Evolutionary conservation across 352 stramenopile genomes (phyloP), one percentile per base, ranked within the genome.

Genomic region (Globisporangium abappressorium): DNA sequence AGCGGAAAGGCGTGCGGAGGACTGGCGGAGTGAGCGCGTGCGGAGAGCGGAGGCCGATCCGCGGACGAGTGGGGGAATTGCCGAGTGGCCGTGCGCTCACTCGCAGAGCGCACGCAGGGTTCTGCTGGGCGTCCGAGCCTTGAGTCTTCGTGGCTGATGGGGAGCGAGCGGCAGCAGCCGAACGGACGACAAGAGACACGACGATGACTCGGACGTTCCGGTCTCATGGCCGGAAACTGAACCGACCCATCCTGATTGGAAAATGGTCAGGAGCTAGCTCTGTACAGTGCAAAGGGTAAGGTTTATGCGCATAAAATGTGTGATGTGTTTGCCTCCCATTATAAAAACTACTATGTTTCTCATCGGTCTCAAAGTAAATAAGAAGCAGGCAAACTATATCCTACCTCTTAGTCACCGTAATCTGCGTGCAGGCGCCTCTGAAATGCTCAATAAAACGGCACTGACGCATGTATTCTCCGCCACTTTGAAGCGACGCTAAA

Each of bases 401-500:
- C 41, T n/a, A 8, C 12, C 41, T n/a, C 14, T 47, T 20, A 18
- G 6, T 7, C 7, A 6, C 5, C 15, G 18, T 20, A 47, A 49
- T 9, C 43, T 49, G 43, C 43, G 5, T 22, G 43, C 28, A 49
- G 24, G 20, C 18, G 38, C 22, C 18, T 38, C 41, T 22, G 7
- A 64, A 15, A 43, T 22, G 18, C 43, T 49, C 43, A 49, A 49
- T 28, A 38, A 53, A 57, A 53, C 3, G 8, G 22, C 58, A n/a
- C 46, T 53, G 15, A 26, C 58, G 46, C 12, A 54, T 64, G 36
- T 54, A 64, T 65, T 65, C 28, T 36, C 47, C 9, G 15, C 3
- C 43, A 47, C 41, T 47, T 47, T 36, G 15, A 36, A 24, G 8
- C 47, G 26, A 24, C 22, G 5, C 59, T 79, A 88, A n/a, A 88